Percentiles rank a stretch among this genome's conserved stretches.
Conservation (phyloP, 129 eudicot species). For the Pittosporum tobira region DNA sequence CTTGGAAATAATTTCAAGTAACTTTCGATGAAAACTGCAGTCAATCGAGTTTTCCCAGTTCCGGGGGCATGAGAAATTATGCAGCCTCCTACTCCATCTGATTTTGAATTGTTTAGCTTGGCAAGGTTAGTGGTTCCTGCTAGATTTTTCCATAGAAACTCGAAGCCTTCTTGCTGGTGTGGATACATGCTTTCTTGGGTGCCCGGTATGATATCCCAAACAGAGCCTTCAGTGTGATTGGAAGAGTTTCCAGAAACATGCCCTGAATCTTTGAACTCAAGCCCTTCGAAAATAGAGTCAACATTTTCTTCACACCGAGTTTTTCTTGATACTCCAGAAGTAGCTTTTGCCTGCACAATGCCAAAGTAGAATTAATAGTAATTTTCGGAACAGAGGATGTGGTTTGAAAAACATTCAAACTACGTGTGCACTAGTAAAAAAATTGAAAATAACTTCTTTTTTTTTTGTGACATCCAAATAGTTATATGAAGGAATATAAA, state of each 20-base stretch:
- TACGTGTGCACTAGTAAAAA: too few relatives aligned
- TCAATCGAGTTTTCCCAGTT: conserved; percentile 65
- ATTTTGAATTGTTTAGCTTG: conserved; percentile 13
- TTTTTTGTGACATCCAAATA: background rate
- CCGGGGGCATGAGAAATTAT: conserved; percentile 89
- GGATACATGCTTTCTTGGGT: conserved; percentile 26
- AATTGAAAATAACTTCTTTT: too few relatives aligned
- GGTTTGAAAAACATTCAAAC: too few relatives aligned
- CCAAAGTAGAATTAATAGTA: too few relatives aligned
- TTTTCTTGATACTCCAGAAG: conserved; percentile 14
- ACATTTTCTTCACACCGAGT: conserved; percentile 5
- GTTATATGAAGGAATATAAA: too few relatives aligned
- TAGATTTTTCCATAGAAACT: conserved; percentile 55
- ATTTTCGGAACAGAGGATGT: too few relatives aligned
- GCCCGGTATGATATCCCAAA: conserved; percentile 40
- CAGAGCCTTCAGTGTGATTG: conserved; percentile 25
- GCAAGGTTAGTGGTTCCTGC: conserved; percentile 37
- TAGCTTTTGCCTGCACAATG: conserved; percentile 25
- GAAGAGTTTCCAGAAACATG: background rate
- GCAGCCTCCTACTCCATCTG: conserved; percentile 45
- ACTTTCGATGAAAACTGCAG: conserved; percentile 30
- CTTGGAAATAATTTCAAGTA: conserved; percentile 30
- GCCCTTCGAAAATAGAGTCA: background rate
- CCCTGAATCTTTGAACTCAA: background rate
- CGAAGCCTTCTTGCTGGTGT: conserved; percentile 73